Evolutionary conservation across 257 asterid genomes (phyloP), one percentile per base, ranked within the genome.

Genomic region (Solanum ossicruentum): DNA sequence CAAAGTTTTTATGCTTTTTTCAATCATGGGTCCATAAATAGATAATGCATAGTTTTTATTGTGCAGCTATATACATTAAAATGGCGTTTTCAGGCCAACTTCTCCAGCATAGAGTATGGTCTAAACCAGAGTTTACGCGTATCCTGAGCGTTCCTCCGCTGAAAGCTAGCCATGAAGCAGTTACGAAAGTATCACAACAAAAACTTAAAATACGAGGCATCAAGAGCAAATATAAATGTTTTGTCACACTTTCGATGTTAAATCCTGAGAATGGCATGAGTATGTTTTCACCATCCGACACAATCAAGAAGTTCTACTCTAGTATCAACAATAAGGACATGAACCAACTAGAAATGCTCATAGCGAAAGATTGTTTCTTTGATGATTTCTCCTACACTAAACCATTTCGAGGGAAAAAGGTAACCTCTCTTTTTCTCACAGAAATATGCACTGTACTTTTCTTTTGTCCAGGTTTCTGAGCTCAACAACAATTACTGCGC

Each of bases 381-480:
- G 93, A 92, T 69, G 98, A 95, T 85, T 89, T 83, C 89, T 87
- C 95, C 54, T 94, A 89, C 47, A 88, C 90, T 75, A 81, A 67
- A 78, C 97, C 95, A 20, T 94, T 95, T 85, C 86, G 51, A 81
- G 97, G 97, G 60, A 91, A 90, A 90, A 89, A 90, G 96, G 98
- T 95, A 10, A 7, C 57, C 26, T 32, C 11, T 6, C 18, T 21
- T 17, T 17, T 6, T 52, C 10, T 52, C 28, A 13, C 26, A 26
- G 47, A 78, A 36, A 78, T 10, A 78, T 78, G 82, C 28, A 18
- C 41, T 70, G 10, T 70, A 10, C 54, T 41, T 39, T 18, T 41
- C 54, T 39, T 70, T 70, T 39, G 28, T 10, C 54, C 28, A 70
- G 20, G 28, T 18, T 41, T 70, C 21, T 70, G 26, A 70, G 9